Evolutionary conservation across 108 stramenopile species (phyloP), one percentile per base, ranked within the genome.

Genomic region (Nitzschia sp.): DNA sequence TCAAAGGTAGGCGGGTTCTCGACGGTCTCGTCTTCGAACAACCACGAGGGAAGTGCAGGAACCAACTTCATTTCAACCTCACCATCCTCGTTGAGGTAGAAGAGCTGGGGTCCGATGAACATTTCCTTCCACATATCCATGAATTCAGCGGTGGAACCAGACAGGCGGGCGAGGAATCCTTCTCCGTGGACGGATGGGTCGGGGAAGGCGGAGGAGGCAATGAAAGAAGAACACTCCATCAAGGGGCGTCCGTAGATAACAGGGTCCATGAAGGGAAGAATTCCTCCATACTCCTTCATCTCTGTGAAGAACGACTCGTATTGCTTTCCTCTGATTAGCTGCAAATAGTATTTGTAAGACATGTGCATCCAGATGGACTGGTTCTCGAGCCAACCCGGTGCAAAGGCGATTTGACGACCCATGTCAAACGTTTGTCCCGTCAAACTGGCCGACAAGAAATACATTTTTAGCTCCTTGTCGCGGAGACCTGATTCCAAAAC

Each of bases 281-380:
- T 93, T 66, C 95, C 88, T 24, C 89, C 94, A 24, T 62, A 25
- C 25, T 85, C 95, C 68, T 63, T 80, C 81, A 95, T 92, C 76
- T 96, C 97, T 28, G 65, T 55, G 71, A 88, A 98, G 81, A 98
- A 95, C 54, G 92, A 72, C 34, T 93, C 92, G 82, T 92, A 98
- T 28, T 96, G 90, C 84, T 94, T 91, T 64, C 92, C 97, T 51
- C 97, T 88, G 53, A 96, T 72, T 30, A 98, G 91, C 68, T 98
- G 91, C 42, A 98, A 85, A 76, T 96, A 96, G 67, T 92, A 96
- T 71, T 98, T 98, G 89, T 95, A 98, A 48, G 90, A 92, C 97
- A 98, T 98, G 86, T 98, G 97, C 85, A 94, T 89, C 97, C 97
- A 98, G 64, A 98, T 90, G 35, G 88, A 90, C 73, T 96, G 91